Conservation (phyloP, 177 flowering plant species). For the Vitis hybrid region DNA sequence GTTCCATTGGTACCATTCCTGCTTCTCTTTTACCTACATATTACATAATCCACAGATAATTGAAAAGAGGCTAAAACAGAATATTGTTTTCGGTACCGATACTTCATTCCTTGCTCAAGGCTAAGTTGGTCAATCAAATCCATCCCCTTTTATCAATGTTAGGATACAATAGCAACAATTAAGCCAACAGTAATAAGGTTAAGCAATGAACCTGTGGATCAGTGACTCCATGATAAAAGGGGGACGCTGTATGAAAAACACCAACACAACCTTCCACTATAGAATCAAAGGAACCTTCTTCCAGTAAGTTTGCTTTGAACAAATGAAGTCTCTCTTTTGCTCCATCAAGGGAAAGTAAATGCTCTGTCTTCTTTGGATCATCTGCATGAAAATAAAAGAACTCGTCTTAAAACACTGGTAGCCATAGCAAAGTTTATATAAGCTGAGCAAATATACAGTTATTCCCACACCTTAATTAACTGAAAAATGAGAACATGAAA, state of each 20-base stretch:
- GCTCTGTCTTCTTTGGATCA: constrained; percentile 48
- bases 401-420: background rate
- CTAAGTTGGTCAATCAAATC: too few species aligned
- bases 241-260: constrained; percentile 67
- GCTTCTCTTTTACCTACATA: too few species aligned
- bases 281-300: constrained; percentile 57
- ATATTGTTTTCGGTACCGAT: too few species aligned
- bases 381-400: constrained; percentile 22
- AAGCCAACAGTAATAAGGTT: background rate
- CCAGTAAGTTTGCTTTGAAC: constrained; percentile 54
- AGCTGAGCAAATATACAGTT: background rate
- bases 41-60: too few species aligned
- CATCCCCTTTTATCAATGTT: too few species aligned
- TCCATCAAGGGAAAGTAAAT: constrained; percentile 54
- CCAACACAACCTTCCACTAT: constrained; percentile 51
- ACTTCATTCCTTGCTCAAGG: too few species aligned
- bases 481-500: background rate
- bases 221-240: constrained; percentile 33
- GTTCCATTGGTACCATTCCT: too few species aligned
- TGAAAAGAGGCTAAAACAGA: too few species aligned
- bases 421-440: background rate
- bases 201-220: constrained; percentile 44
- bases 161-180: background rate
- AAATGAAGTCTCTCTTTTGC: constrained; percentile 59
- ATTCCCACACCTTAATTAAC: background rate